Percentiles rank a stretch among this genome's conserved stretches.
phyloP scores from a whole-genome alignment of 2,329 filamentous ascomycete genomes.

The Diaporthe sp. region DNA sequence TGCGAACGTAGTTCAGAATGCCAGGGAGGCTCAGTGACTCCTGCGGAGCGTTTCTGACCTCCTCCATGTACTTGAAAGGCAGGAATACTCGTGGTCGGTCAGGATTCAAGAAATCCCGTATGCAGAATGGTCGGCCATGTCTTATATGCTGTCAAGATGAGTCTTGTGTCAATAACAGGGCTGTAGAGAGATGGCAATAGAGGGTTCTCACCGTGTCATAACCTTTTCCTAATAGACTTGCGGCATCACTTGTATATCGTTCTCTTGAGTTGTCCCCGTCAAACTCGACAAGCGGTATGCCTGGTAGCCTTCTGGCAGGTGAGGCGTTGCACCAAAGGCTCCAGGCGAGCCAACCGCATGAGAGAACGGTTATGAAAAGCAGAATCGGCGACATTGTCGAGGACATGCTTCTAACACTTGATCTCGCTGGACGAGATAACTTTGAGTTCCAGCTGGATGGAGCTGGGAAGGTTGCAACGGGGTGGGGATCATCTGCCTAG shows the following conservation, averaged over 20 bases:
- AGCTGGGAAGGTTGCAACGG: neutral
- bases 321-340: neutral
- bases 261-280: conserved; percentile 3
- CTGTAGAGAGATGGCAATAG: no score
- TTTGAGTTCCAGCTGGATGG: neutral
- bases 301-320: neutral
- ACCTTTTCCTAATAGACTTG: conserved; percentile 3
- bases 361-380: neutral
- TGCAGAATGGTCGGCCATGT: conserved; percentile 2
- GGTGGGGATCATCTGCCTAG: neutral
- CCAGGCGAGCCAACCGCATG: neutral
- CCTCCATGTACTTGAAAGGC: conserved; percentile 20
- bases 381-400: neutral
- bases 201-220: neutral
- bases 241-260: conserved; percentile 8
- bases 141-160: neutral
- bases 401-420: neutral
- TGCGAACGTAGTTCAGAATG: neutral
- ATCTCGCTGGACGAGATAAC: neutral
- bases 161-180: neutral
- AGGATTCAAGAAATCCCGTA: conserved; percentile 10
- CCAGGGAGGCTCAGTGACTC: conserved; percentile 11
- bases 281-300: conserved; percentile 22
- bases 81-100: conserved; percentile 21
- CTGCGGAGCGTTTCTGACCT: conserved; percentile 24